phyloP scores from a whole-genome alignment of 2,329 filamentous ascomycete species.

The Aspergillus quadrilineatus region DNA sequence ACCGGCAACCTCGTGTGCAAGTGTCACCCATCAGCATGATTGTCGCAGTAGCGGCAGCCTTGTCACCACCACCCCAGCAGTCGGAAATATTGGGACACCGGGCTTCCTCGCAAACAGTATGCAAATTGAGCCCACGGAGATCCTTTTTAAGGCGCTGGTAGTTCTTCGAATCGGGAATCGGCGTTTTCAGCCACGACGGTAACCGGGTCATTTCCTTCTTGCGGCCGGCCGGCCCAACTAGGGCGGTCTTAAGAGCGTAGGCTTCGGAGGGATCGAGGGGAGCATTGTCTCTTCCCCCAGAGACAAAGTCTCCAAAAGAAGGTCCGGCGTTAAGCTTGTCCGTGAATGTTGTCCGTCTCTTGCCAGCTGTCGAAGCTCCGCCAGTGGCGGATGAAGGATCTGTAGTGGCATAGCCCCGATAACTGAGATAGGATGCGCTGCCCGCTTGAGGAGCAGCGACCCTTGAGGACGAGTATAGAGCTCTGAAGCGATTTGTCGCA shows the following conservation, averaged over 20 bases:
- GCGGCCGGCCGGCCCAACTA: constrained; percentile 60
- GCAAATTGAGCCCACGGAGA: constrained; percentile 80
- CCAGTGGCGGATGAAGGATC: constrained; percentile 35
- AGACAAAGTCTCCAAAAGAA: constrained; percentile 63
- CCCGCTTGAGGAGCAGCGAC: constrained; percentile 18
- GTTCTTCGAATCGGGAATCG: constrained; percentile 80
- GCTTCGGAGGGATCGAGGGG: constrained; percentile 51
- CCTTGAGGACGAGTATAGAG: constrained; percentile 31
- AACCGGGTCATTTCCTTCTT: constrained; percentile 71
- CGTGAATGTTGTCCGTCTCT: constrained; percentile 57
- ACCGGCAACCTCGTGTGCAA: constrained; percentile 91
- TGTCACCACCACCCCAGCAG: constrained; percentile 91
- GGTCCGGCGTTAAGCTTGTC: constrained; percentile 65
- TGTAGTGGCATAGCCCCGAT: constrained; percentile 42
- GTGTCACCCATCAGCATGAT: constrained; percentile 99
- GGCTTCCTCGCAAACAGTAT: constrained; percentile 97
- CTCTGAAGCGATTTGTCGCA: constrained; percentile 33
- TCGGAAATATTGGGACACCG: constrained; percentile 96
- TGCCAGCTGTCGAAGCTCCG: constrained; percentile 55
- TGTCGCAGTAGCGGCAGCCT: constrained; percentile 88
- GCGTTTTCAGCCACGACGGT: constrained; percentile 93
- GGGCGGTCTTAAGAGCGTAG: constrained; percentile 61
- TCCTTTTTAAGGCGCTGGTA: constrained; percentile 96
- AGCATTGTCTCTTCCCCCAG: constrained; percentile 43
- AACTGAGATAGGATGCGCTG: constrained; percentile 18